Evolutionary conservation across 1,284 basidiomycete genomes (phyloP).

Genomic region (Phenoliferia sp.): DNA sequence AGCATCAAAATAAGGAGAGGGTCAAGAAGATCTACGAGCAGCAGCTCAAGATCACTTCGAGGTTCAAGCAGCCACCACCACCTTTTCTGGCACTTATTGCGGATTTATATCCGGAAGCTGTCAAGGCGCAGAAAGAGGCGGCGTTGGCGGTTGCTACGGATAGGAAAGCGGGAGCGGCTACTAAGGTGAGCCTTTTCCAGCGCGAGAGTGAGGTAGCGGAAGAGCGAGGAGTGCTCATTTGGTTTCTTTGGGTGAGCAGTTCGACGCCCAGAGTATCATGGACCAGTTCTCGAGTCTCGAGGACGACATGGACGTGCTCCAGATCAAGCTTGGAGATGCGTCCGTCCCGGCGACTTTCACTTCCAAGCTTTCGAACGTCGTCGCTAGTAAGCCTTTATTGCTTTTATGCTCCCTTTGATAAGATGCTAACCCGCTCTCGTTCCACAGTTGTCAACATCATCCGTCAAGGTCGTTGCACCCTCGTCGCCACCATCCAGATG

Average conservation of each 20-base stretch:
- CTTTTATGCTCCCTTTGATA: conserved; percentile 6
- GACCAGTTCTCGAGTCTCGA: conserved; percentile 88
- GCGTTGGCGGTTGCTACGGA: conserved; percentile 43
- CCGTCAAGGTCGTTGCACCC: conserved; percentile 89
- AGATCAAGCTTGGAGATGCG: conserved; percentile 94
- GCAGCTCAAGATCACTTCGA: conserved; percentile 77
- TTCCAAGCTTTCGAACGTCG: conserved; percentile 87
- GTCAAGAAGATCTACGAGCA: conserved; percentile 94
- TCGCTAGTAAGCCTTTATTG: conserved; percentile 65
- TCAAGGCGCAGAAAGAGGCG: conserved; percentile 79
- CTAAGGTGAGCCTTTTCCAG: no score
- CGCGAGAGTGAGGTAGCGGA: no score
- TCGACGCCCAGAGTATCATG: conserved; percentile 79
- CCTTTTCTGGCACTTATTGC: conserved; percentile 71
- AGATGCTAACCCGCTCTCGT: not conserved
- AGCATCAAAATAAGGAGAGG: conserved; percentile 79
- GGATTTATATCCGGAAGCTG: conserved; percentile 78
- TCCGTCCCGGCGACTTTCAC: conserved; percentile 96
- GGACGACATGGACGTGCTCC: conserved; percentile 78
- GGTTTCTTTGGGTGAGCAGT: no score
- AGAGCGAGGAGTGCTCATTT: no score
- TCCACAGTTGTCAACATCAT: conserved; percentile 82
- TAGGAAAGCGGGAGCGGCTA: conserved; percentile 47
- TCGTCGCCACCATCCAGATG: conserved; percentile 96
- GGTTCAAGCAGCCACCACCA: conserved; percentile 86